phyloP scores from a whole-genome alignment of 2,329 filamentous ascomycete species.

The Colletotrichum orchidophilum region DNA sequence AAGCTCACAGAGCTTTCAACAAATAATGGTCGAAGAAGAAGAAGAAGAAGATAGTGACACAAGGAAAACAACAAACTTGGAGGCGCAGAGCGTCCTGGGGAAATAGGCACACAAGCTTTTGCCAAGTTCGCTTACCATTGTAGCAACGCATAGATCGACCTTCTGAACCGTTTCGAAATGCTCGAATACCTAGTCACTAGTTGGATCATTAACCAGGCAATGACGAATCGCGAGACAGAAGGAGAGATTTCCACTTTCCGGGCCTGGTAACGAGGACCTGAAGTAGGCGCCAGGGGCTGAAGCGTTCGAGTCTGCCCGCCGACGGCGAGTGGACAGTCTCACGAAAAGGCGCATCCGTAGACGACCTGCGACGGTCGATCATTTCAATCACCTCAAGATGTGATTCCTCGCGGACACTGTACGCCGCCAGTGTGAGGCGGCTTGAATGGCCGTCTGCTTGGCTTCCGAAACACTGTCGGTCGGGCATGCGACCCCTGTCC shows the following conservation, averaged over 20 bases:
- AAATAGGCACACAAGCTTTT: conserved; percentile 33
- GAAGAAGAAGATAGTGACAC: not conserved
- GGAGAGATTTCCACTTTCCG: not conserved
- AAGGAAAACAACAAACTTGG: not conserved
- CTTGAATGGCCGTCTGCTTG: conserved; percentile 15
- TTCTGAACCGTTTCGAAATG: conserved; percentile 24
- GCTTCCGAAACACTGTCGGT: conserved; percentile 27
- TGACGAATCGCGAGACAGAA: conserved; percentile 7
- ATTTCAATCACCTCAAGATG: conserved; percentile 8
- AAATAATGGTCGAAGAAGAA: not conserved
- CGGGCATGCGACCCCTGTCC: conserved; percentile 26
- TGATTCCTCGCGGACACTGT: conserved; percentile 7
- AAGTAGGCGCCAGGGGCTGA: not conserved
- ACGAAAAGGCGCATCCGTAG: not conserved
- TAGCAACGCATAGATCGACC: conserved; percentile 25
- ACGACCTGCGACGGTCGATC: conserved; percentile 31
- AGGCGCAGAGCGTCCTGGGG: conserved; percentile 6
- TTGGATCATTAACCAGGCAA: conserved; percentile 2
- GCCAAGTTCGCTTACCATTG: conserved; percentile 28
- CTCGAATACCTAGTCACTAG: not conserved
- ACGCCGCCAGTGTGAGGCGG: not conserved
- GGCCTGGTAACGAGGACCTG: not conserved
- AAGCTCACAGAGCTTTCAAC: conserved; percentile 29
- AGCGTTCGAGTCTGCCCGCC: not conserved
- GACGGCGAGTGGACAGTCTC: not conserved